Evolutionary conservation across 2,329 filamentous ascomycete species (phyloP).

Genomic region (Pyrenochaeta sp.): DNA sequence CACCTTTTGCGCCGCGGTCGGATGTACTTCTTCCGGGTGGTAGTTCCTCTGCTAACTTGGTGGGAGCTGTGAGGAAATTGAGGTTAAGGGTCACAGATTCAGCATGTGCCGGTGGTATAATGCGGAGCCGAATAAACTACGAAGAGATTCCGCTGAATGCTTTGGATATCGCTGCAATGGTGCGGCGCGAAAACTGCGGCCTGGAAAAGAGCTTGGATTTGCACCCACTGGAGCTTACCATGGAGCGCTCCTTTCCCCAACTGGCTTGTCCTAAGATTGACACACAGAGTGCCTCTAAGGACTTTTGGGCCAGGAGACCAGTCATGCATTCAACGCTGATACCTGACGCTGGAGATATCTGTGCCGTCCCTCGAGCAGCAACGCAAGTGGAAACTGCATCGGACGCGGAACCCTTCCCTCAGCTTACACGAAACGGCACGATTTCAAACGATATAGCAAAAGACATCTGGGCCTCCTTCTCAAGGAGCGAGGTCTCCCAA

Average conservation of each 20-base stretch:
- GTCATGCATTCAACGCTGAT: background rate
- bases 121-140: background rate
- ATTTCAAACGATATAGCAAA: constrained; percentile 2
- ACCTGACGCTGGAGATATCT: constrained; percentile 1
- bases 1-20: constrained; percentile 1
- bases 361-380: constrained; percentile 1
- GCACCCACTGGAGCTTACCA: background rate
- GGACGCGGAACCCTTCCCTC: constrained; percentile 3
- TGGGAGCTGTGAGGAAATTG: constrained; percentile 2
- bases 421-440: constrained; percentile 1
- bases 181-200: background rate
- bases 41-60: constrained; percentile 4
- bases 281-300: constrained; percentile 3
- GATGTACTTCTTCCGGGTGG: background rate
- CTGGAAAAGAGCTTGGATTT: background rate
- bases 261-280: constrained; percentile 4
- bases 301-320: constrained; percentile 7
- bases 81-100: background rate
- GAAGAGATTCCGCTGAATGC: constrained; percentile 3
- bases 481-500: background rate
- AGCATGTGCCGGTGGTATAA: background rate
- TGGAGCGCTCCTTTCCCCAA: constrained; percentile 3
- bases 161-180: constrained; percentile 4
- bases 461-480: constrained; percentile 2
- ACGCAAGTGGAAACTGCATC: background rate